phyloP scores from a whole-genome alignment of 2,329 filamentous ascomycete species.

The Orbilia quercus region DNA sequence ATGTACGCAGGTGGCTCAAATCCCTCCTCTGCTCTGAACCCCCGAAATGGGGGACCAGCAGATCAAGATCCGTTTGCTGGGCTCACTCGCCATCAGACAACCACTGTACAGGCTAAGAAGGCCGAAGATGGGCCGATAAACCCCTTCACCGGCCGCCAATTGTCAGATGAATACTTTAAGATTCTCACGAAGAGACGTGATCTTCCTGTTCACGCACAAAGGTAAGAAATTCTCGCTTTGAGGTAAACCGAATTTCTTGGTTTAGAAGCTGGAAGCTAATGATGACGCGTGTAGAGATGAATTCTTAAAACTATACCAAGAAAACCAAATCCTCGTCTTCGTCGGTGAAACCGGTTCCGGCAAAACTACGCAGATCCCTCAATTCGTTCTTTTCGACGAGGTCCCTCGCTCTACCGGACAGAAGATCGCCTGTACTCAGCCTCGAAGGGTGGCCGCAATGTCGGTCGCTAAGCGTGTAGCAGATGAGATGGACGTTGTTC shows the following conservation, averaged over 20 bases:
- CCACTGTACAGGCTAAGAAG: conserved; percentile 75
- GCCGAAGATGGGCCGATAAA: conserved; percentile 85
- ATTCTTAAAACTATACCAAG: conserved; percentile 91
- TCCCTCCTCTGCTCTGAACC: conserved; percentile 63
- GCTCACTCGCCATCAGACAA: conserved; percentile 81
- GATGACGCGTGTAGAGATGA: conserved; percentile 73
- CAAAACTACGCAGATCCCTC: conserved; percentile 98
- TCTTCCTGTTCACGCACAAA: conserved; percentile 90
- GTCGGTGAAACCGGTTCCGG: conserved; percentile 99
- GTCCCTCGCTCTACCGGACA: conserved; percentile 79
- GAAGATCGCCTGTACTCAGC: conserved; percentile 97
- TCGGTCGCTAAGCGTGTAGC: conserved; percentile 98
- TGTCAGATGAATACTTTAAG: conserved; percentile 86
- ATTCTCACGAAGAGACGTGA: conserved; percentile 86
- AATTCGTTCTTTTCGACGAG: conserved; percentile 98
- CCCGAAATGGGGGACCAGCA: conserved; percentile 62
- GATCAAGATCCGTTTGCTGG: conserved; percentile 60
- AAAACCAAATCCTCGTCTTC: conserved; percentile 95
- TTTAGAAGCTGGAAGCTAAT: neutral
- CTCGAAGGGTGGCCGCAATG: conserved; percentile 97
- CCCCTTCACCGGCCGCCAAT: conserved; percentile 81
- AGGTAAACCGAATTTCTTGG: too few species aligned
- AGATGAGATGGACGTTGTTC: conserved; percentile 90
- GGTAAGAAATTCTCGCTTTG: conserved; percentile 66
- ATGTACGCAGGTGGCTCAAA: conserved; percentile 71